Evolutionary conservation across 1,284 basidiomycete genomes (phyloP), one percentile per base, ranked within the genome.

Genomic region (Fomitopsis pinicola): DNA sequence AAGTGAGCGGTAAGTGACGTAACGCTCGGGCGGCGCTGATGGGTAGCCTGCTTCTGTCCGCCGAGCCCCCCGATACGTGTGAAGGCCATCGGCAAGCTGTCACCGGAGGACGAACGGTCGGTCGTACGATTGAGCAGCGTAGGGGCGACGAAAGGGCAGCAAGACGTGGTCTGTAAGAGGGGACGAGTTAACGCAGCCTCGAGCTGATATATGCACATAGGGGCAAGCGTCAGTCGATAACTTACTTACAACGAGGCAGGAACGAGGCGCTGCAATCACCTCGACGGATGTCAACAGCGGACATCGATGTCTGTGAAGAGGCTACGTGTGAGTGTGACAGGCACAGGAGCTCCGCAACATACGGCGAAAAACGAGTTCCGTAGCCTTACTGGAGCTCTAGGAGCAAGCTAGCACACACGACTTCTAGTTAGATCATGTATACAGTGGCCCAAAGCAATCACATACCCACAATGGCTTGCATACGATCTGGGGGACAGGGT

Each of bases 221-320:
- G 19, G 2, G 35, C 19, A 33, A 40, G 52, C 36, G 52, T 38
- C 35, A 54, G 19, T 17, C 35, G 17, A 14, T 54, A 54, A 54
- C 52, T 40, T 38, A 36, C 36, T 36, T 40, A 38, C 52, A 59
- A 59, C 57, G 57, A 59, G 57, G 57, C 48, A 59, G 48, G 48
- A 59, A 59, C 48, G 57, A 59, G 57, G 57, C 35, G 57, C 45
- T 30, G 22, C 28, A 33, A 50, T 50, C 48, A n/a, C 5, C 28
- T 50, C 28, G 17, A 30, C 9, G 28, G 26, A 50, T 17, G 48
- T 33, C 48, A 50, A 30, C 22, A 48, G 22, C 5, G 22, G 48
- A 26, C 48, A 33, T 50, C 48, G 30, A 50, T n/a, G 48, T 50
- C 3, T 30, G 48, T 50, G 28, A 50, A 50, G 48, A 50, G 48